Percentiles rank a stretch among this genome's conserved stretches.
phyloP scores from a whole-genome alignment of 495 filamentous ascomycete genomes.

The Massariosphaeria phaeospora region DNA sequence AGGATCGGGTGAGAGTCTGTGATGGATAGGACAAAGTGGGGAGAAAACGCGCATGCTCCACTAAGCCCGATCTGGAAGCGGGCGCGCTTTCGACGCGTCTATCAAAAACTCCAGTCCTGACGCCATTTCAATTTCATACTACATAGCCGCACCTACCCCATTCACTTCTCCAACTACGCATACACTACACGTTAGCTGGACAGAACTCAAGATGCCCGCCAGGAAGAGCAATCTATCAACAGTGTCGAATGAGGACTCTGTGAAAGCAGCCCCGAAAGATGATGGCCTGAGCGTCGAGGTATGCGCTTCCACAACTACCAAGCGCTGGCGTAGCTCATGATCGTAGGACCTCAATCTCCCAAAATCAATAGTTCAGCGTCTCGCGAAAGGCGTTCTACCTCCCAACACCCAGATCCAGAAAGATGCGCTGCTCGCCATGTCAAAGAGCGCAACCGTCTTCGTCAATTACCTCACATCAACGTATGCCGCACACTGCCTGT shows the following conservation, averaged over 20 bases:
- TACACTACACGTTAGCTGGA: neutral
- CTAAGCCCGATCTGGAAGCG: too few species aligned
- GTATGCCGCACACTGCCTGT: slow-evolving; percentile 49
- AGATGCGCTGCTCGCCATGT: slow-evolving; percentile 84
- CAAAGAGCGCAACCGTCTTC: slow-evolving; percentile 91
- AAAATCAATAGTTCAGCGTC: slow-evolving; percentile 84
- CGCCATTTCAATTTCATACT: too few species aligned
- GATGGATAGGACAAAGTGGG: too few species aligned
- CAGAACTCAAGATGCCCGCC: slow-evolving; percentile 36
- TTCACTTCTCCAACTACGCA: neutral
- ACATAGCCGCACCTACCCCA: neutral
- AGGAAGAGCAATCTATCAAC: slow-evolving; percentile 40
- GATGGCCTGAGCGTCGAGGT: slow-evolving; percentile 41
- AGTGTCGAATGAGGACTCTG: slow-evolving; percentile 24
- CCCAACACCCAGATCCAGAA: slow-evolving; percentile 92
- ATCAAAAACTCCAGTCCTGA: too few species aligned
- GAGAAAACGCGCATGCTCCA: too few species aligned
- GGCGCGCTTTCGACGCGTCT: too few species aligned
- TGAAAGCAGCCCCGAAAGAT: slow-evolving; percentile 17
- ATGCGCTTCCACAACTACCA: neutral
- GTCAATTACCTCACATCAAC: slow-evolving; percentile 79
- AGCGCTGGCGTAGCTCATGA: neutral
- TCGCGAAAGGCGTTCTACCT: slow-evolving; percentile 95
- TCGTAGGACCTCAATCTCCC: slow-evolving; percentile 85
- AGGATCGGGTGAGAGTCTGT: too few species aligned